Evolutionary conservation across 2,329 filamentous ascomycete genomes (phyloP).

Genomic region (Fusarium chaquense): DNA sequence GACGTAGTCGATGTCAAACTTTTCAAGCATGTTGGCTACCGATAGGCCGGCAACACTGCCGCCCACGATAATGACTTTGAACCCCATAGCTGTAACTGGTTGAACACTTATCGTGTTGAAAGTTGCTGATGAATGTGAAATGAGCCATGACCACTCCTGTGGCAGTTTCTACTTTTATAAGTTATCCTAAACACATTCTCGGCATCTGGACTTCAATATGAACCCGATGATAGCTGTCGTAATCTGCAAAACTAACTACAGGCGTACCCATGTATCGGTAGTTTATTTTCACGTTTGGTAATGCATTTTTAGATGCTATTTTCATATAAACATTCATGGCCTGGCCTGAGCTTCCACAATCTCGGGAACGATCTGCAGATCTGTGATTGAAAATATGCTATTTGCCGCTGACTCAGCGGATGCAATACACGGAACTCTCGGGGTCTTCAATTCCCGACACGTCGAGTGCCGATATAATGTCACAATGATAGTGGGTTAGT

Average conservation of each 20-base stretch:
- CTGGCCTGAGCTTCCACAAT: background rate
- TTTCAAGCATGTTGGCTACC: background rate
- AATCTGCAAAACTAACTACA: background rate
- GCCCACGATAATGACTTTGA: background rate
- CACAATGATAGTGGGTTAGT: too few relatives aligned
- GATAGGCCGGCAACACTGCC: background rate
- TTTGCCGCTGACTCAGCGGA: background rate
- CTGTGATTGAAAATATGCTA: too few relatives aligned
- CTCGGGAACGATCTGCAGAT: background rate
- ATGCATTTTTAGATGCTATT: too few relatives aligned
- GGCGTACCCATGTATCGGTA: background rate
- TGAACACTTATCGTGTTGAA: background rate
- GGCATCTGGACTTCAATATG: background rate
- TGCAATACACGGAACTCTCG: rapidly evolving
- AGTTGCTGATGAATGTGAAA: background rate
- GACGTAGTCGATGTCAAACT: background rate
- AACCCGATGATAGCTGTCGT: background rate
- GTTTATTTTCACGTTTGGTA: background rate
- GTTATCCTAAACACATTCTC: rapidly evolving
- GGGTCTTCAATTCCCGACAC: background rate
- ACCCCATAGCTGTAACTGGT: background rate
- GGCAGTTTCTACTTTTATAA: background rate
- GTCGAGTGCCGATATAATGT: background rate
- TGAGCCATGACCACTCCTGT: background rate
- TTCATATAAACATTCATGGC: background rate